A percentile compares a stretch with the other conserved stretches of the same genome.
Evolutionary conservation across 2,329 filamentous ascomycete genomes (phyloP).

Genomic region (Colletotrichum lupini): DNA sequence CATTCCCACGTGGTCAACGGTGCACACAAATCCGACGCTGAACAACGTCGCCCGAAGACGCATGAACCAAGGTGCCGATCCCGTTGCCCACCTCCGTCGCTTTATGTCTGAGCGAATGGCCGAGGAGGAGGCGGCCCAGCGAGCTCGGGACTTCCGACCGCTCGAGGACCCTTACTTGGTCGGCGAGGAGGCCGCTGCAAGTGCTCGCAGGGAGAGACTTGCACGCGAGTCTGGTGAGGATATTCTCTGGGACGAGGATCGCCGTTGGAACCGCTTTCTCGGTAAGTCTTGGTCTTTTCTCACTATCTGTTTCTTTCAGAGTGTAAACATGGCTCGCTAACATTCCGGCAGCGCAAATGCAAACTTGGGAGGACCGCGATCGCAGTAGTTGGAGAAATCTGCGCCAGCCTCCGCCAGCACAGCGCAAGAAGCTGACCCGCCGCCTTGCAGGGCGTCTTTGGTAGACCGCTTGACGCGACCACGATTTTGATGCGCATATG

Average conservation of each 20-base stretch:
- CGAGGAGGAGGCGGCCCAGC: slow-evolving; percentile 46
- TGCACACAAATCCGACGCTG: slow-evolving; percentile 67
- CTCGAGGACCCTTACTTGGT: slow-evolving; percentile 76
- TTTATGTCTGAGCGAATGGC: slow-evolving; percentile 50
- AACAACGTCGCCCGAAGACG: slow-evolving; percentile 73
- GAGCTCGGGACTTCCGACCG: slow-evolving; percentile 50
- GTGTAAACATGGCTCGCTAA: not conserved
- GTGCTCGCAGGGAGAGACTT: slow-evolving; percentile 67
- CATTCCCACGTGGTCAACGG: slow-evolving; percentile 68
- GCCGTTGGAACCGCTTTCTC: slow-evolving; percentile 70
- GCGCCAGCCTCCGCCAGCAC: slow-evolving; percentile 50
- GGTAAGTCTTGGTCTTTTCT: slow-evolving; percentile 52
- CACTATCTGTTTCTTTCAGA: not conserved
- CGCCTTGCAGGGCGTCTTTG: slow-evolving; percentile 50
- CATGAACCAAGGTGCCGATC: slow-evolving; percentile 50
- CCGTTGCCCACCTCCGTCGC: slow-evolving; percentile 44
- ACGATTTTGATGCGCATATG: slow-evolving; percentile 3
- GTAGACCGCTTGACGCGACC: not conserved
- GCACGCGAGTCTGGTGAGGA: slow-evolving; percentile 66
- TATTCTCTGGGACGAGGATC: slow-evolving; percentile 66
- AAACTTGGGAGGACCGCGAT: slow-evolving; percentile 61
- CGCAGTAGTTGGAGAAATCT: slow-evolving; percentile 58
- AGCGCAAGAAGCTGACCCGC: slow-evolving; percentile 52
- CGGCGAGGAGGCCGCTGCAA: slow-evolving; percentile 71
- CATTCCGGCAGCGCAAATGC: slow-evolving; percentile 59